Evolutionary conservation across 2,329 filamentous ascomycete genomes (phyloP).

Genomic region (Aureobasidium uvarum): DNA sequence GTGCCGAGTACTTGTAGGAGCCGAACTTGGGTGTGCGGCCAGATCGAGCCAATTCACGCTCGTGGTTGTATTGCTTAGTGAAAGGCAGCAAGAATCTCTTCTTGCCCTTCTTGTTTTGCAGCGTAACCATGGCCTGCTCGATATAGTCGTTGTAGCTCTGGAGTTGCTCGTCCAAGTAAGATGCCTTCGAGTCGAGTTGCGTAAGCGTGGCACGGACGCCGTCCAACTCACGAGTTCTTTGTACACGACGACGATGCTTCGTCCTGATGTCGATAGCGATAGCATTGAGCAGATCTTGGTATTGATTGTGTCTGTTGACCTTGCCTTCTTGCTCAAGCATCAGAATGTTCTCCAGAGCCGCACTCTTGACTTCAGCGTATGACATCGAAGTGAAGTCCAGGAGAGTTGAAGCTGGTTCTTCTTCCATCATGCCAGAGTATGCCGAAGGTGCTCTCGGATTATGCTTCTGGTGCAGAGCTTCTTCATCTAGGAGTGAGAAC

Average conservation of each 20-base stretch:
- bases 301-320: slow-evolving; percentile 82
- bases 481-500: slow-evolving; percentile 75
- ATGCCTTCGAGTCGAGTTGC: slow-evolving; percentile 80
- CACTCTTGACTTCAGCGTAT: slow-evolving; percentile 90
- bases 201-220: slow-evolving; percentile 71
- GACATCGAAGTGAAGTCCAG: slow-evolving; percentile 86
- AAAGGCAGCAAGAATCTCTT: slow-evolving; percentile 94
- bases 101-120: slow-evolving; percentile 96
- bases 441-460: slow-evolving; percentile 26
- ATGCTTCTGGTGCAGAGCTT: slow-evolving; percentile 61
- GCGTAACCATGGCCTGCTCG: slow-evolving; percentile 94
- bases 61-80: slow-evolving; percentile 98
- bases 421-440: slow-evolving; percentile 29
- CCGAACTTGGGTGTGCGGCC: slow-evolving; percentile 97
- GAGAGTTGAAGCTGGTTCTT: slow-evolving; percentile 46
- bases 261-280: slow-evolving; percentile 96
- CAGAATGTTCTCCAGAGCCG: slow-evolving; percentile 90
- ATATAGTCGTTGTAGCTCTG: slow-evolving; percentile 99
- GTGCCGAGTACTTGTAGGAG: slow-evolving; percentile 93
- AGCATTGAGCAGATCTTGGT: slow-evolving; percentile 96
- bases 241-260: slow-evolving; percentile 89
- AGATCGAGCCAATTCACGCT: slow-evolving; percentile 87
- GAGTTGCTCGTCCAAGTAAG: slow-evolving; percentile 89
- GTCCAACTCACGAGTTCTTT: slow-evolving; percentile 87
- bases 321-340: slow-evolving; percentile 77